Percentiles rank a stretch among this genome's conserved stretches.
phyloP scores from a whole-genome alignment of 2,329 filamentous ascomycete species.

The Phyllosticta citrichinensis region DNA sequence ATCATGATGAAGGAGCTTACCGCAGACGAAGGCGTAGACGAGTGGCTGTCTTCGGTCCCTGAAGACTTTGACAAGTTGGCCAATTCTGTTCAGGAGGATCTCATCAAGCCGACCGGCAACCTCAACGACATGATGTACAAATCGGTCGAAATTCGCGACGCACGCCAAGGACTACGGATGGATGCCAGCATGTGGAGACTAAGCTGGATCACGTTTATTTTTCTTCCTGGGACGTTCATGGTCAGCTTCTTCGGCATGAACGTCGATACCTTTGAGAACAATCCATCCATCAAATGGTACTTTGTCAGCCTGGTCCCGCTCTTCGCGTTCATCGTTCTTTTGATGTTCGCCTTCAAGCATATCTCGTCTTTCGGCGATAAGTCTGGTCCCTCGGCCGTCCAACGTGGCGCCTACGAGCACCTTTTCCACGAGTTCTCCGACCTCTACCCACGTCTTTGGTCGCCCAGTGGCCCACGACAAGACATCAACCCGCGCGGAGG shows the following conservation, averaged over 20 bases:
- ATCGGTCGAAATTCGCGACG: constrained; percentile 42
- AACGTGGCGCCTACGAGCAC: constrained; percentile 41
- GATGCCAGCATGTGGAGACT: constrained; percentile 45
- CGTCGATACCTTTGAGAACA: constrained; percentile 34
- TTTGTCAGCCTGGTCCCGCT: constrained; percentile 39
- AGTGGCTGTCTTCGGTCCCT: constrained; percentile 33
- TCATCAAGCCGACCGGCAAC: constrained; percentile 41
- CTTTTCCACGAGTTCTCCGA: constrained; percentile 39
- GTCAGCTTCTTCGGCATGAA: constrained; percentile 44
- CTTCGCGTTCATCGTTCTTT: constrained; percentile 34
- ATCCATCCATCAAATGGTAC: constrained; percentile 40
- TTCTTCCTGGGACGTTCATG: constrained; percentile 50
- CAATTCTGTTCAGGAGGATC: constrained; percentile 39
- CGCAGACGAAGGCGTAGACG: constrained; percentile 25
- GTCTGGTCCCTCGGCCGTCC: constrained; percentile 28
- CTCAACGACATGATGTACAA: constrained; percentile 44
- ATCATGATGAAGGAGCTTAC: constrained; percentile 32
- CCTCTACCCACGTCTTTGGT: constrained; percentile 39
- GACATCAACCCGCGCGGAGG: constrained; percentile 32
- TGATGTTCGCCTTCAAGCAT: constrained; percentile 41
- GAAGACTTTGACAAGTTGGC: constrained; percentile 37
- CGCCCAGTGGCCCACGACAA: constrained; percentile 33
- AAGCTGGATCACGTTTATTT: constrained; percentile 64
- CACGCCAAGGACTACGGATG: constrained; percentile 39
- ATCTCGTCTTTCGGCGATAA: background rate